phyloP scores from a whole-genome alignment of 352 stramenopile genomes.

The Phytophthora chlamydospora region DNA sequence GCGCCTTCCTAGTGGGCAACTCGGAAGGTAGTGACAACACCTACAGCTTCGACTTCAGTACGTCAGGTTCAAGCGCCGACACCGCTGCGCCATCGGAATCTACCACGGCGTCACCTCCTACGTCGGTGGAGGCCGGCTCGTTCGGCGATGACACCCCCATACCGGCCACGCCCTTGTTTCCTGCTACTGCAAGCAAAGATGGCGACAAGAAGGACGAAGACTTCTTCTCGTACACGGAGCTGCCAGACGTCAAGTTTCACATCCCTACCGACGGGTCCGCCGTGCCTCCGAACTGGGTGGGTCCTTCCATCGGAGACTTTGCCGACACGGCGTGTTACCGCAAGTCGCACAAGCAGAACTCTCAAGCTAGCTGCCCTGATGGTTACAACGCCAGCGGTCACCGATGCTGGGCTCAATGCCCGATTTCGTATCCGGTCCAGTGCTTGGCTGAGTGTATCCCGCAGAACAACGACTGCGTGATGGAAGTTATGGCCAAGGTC shows the following conservation, averaged over 20 bases:
- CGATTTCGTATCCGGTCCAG: conserved; percentile 73
- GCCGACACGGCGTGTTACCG: conserved; percentile 60
- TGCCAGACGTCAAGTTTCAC: conserved; percentile 23
- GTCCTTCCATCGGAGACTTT: conserved; percentile 27
- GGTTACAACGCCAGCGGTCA: conserved; percentile 52
- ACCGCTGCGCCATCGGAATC: neutral
- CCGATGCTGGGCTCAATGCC: conserved; percentile 74
- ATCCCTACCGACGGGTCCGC: conserved; percentile 8
- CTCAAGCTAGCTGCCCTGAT: conserved; percentile 31
- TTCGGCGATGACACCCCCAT: too few relatives aligned
- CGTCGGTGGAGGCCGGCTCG: too few relatives aligned
- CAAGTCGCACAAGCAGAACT: conserved; percentile 45
- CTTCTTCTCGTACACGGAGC: conserved; percentile 29
- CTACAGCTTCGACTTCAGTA: too few relatives aligned
- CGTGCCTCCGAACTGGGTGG: conserved; percentile 40
- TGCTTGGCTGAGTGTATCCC: conserved; percentile 75
- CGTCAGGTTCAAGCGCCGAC: neutral
- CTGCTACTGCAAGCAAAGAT: conserved; percentile 9
- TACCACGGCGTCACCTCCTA: too few relatives aligned
- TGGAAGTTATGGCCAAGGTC: conserved; percentile 59
- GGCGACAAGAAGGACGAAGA: neutral
- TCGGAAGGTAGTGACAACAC: conserved; percentile 1
- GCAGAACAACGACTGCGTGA: conserved; percentile 65
- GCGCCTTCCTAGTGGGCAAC: neutral
- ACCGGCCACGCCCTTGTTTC: too few relatives aligned